A percentile compares a stretch with the other conserved stretches of the same genome.
Conservation (phyloP, 202 grass and related monocot species). For the Schoenoplectus triqueter region DNA sequence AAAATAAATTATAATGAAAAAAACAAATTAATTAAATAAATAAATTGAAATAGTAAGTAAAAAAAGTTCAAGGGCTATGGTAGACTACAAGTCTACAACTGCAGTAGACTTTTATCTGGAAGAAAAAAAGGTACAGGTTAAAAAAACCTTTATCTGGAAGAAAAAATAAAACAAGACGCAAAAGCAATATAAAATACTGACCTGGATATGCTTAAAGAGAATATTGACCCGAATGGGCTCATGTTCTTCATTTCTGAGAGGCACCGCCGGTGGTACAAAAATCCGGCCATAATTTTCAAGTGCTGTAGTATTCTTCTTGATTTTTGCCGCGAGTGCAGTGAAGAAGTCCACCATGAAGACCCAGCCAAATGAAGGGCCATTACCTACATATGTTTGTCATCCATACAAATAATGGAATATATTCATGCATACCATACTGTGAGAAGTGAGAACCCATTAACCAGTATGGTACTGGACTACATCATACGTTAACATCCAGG, state of each 20-base stretch:
- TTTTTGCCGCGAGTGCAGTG: conserved; percentile 49
- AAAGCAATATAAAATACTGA: conserved; percentile 16
- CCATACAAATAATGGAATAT: neutral
- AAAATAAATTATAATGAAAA: neutral
- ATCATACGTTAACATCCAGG: conserved; percentile 3
- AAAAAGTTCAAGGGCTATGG: neutral
- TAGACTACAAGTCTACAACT: neutral
- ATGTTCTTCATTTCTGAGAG: conserved; percentile 45
- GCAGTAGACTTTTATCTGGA: neutral
- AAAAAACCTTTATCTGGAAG: too few species aligned
- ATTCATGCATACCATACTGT: neutral
- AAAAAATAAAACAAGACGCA: too few species aligned
- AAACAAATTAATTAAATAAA: neutral
- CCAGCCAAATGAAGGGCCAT: conserved; percentile 87
- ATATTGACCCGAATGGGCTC: conserved; percentile 86
- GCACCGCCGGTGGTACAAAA: conserved; percentile 60
- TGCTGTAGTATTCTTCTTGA: conserved; percentile 77
- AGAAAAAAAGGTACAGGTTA: neutral
- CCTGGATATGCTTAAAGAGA: conserved; percentile 86
- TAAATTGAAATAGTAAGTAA: neutral
- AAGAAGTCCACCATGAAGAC: conserved; percentile 86
- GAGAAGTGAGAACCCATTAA: neutral
- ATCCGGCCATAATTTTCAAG: conserved; percentile 76
- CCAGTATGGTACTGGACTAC: neutral
- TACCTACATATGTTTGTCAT: conserved; percentile 39